Base-by-base conservation (phyloP, 2,329 filamentous ascomycete genomes). In the Biscogniauxia marginata region DNA sequence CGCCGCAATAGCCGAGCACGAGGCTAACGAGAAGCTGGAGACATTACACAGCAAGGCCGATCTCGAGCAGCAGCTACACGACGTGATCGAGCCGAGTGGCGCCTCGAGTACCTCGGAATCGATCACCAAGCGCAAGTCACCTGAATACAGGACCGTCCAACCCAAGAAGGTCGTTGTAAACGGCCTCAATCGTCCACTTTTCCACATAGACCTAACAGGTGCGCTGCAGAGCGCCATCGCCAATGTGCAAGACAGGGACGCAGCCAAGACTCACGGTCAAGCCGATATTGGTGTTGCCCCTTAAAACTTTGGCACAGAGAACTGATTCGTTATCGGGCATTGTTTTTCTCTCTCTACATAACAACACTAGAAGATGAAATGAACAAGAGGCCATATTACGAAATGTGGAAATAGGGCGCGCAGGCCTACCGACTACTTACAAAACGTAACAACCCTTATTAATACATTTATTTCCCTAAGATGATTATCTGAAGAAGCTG, bases 141-240 rank as follows among this genome's bases (percentile, higher is more conserved):
- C 59, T 21, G 58, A 63, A 11, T 54, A 57, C 59, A 76, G 77
- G 56, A 69, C 78, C 34, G 70, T 70, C 30, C 76, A 73, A 54
- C 79, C 80, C 67, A 81, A 78, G 63, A 81, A 70, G 23, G 87
- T 89, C 1, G 82, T 90, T 4, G 86, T 98, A 16, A 88, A 93
- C 63, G 90, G 93, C n/a, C 77, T 96, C 60, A 95, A 96, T 73
- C 79, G 90, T 64, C 93, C 95, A 4, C 83, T 97, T 64, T 98
- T 99, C 83, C 95, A 99, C 70, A 84, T 96, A 52, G 95, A 98
- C 71, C 75, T 98, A 51, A 95, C 91, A 3, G 92, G 87, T 67
- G 95, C 95, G 6, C 74, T 98, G 64, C 90, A 97, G 73, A 91
- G 88, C 65, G 93, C 92, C 2, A 84, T 97, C 65, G 85, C 87